Conservation (phyloP, 768 basidiomycete species). For the Serpula lacrymans region DNA sequence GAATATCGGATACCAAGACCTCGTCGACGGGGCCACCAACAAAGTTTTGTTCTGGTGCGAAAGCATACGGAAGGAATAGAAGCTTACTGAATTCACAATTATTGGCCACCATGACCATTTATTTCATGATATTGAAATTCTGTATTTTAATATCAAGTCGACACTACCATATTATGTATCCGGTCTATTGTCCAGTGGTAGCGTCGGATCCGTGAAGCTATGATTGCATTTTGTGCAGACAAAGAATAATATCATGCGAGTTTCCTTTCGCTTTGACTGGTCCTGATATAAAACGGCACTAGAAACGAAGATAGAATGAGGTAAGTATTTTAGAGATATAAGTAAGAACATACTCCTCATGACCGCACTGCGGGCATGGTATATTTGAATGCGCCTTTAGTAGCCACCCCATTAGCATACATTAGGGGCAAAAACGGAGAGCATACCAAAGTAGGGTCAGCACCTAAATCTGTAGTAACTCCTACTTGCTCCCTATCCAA, state of each 20-base stretch:
- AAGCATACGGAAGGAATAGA: not conserved
- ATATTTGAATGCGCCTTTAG: slow-evolving; percentile 79
- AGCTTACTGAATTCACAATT: too few relatives aligned
- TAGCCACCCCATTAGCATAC: not conserved
- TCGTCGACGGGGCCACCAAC: slow-evolving; percentile 43
- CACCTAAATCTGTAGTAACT: slow-evolving; percentile 81
- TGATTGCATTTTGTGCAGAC: slow-evolving; percentile 83
- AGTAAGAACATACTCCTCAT: slow-evolving; percentile 67
- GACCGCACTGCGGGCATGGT: slow-evolving; percentile 74
- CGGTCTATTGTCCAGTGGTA: slow-evolving; percentile 42
- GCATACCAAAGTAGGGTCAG: slow-evolving; percentile 84
- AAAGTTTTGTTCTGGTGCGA: slow-evolving; percentile 44
- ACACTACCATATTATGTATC: slow-evolving; percentile 25
- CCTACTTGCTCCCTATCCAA: slow-evolving; percentile 83
- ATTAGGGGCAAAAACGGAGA: slow-evolving; percentile 1
- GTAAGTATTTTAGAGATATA: not conserved
- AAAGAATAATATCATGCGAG: slow-evolving; percentile 90
- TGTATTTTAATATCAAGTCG: too few relatives aligned
- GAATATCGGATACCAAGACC: slow-evolving; percentile 48
- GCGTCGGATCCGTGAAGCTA: slow-evolving; percentile 67
- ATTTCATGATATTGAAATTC: too few relatives aligned
- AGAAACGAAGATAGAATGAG: slow-evolving; percentile 10
- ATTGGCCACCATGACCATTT: too few relatives aligned
- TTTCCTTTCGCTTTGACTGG: slow-evolving; percentile 95
- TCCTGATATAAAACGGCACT: slow-evolving; percentile 96